Evolutionary conservation across 2,329 filamentous ascomycete species (phyloP), one percentile per base, ranked within the genome.

Genomic region (Teratosphaeria pseudoeucalypti): DNA sequence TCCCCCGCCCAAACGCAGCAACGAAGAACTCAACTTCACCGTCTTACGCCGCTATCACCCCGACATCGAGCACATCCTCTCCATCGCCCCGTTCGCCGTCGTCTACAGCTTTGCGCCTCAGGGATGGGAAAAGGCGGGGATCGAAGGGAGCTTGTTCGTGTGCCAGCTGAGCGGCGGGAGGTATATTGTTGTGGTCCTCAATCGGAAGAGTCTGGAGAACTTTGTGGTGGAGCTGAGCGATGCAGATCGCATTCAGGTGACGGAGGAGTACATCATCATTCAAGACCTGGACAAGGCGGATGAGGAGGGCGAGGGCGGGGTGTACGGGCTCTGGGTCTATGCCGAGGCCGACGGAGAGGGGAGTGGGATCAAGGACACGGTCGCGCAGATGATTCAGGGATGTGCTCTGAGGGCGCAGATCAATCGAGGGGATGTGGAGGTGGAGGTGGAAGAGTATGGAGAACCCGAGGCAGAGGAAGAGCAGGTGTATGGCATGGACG

Each of bases 141-240:
- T 92, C 11, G 92, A 96, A 74, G 94, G 94, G 47, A 89, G 90
- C 12, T 78, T 97, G 64, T 99, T 97, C 73, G 83, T 97, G 57
- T 95, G 89, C 78, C 82, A 88, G 64, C 75, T 85, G 16, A 67
- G 65, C 3, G 61, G 83, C 58, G 61, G 64, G 10, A 72, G 77
- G 27, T 80, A 75, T 66, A 72, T 70, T 55, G 74, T 77, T 27
- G 68, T 78, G 57, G 76, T 81, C 11, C 66, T 80, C 55, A 80
- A 80, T 61, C 72, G 78, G 29, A 75, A 77, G 55, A 75, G 75
- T 12, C 69, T 79, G 52, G 77, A 79, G 56, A 80, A 79, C 64
- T 79, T 79, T 68, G 67, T 69, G 56, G 66, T 73, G 52, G 76
- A 78, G 58, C 68, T 80, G 55, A 69, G 67, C 11, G 75, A 70